phyloP scores from a whole-genome alignment of 805 yeast genomes.

The Candida saitoana region DNA sequence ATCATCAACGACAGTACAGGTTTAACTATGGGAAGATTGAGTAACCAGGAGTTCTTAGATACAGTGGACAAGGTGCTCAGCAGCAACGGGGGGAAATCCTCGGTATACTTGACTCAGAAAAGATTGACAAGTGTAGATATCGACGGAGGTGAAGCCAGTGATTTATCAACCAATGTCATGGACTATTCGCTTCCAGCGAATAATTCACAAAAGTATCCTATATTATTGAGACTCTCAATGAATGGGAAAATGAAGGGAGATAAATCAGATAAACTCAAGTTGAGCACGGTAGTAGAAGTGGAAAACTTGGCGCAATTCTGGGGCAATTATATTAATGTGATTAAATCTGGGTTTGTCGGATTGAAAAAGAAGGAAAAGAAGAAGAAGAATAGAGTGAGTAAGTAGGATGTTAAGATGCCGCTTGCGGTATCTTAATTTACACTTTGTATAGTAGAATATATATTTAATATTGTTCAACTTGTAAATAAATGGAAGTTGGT shows the following conservation, averaged over 20 bases:
- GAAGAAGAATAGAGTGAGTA: conserved; percentile 44
- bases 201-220: conserved; percentile 46
- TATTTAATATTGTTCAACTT: too few species aligned
- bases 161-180: conserved; percentile 34
- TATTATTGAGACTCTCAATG: conserved; percentile 65
- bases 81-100: conserved; percentile 40
- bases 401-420: too few species aligned
- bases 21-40: conserved; percentile 25
- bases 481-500: too few species aligned
- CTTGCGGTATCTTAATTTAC: too few species aligned
- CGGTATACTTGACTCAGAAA: conserved; percentile 59
- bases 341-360: conserved; percentile 71
- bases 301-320: conserved; percentile 67
- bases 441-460: too few species aligned
- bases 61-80: conserved; percentile 20
- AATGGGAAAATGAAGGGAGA: conserved; percentile 35
- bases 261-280: conserved; percentile 51
- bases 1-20: too few species aligned
- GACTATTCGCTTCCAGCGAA: conserved; percentile 9
- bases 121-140: conserved; percentile 33
- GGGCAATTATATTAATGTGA: conserved; percentile 63
- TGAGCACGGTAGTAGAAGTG: conserved; percentile 68
- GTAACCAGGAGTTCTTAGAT: conserved; percentile 28
- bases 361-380: conserved; percentile 79
- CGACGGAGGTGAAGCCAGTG: conserved; percentile 19